Percentiles rank a stretch among this genome's conserved stretches.
phyloP scores from a whole-genome alignment of 2,329 filamentous ascomycete species.

The Thielaviopsis ethacetica region DNA sequence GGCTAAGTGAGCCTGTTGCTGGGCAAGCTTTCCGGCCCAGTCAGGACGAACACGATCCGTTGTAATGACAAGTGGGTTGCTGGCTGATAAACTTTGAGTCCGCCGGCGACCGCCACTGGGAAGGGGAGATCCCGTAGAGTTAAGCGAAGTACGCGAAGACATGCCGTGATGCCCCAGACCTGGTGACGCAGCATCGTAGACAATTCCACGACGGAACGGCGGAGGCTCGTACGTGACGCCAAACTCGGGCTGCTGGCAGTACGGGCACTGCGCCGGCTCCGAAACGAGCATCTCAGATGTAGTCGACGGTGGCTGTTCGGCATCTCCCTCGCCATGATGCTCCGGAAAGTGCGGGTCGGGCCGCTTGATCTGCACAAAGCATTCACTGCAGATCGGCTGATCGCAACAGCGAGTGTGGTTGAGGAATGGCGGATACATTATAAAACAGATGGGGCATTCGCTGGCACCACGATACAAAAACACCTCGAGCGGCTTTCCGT shows the following conservation, averaged over 20 bases:
- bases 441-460: constrained; percentile 92
- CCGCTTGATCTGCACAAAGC: constrained; percentile 96
- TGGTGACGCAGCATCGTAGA: constrained; percentile 37
- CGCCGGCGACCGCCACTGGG: constrained; percentile 26
- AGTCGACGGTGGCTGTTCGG: constrained; percentile 21
- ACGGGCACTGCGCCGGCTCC: constrained; percentile 82
- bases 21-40: constrained; percentile 78
- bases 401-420: constrained; percentile 93
- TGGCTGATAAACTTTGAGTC: constrained; percentile 56
- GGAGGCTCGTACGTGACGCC: constrained; percentile 90
- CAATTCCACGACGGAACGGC: constrained; percentile 69
- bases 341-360: constrained; percentile 82
- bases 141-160: constrained; percentile 72
- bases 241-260: constrained; percentile 88
- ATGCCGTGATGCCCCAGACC: constrained; percentile 48
- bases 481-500: constrained; percentile 85
- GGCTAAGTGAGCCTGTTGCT: constrained; percentile 70
- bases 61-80: constrained; percentile 70
- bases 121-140: constrained; percentile 35
- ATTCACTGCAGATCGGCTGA: constrained; percentile 93
- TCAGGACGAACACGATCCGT: constrained; percentile 87
- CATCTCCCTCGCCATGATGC: constrained; percentile 39
- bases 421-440: constrained; percentile 87
- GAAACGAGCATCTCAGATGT: constrained; percentile 56
- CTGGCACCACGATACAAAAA: constrained; percentile 80